Conservation (phyloP, 352 stramenopile species). For the Phytophthora pinifolia region DNA sequence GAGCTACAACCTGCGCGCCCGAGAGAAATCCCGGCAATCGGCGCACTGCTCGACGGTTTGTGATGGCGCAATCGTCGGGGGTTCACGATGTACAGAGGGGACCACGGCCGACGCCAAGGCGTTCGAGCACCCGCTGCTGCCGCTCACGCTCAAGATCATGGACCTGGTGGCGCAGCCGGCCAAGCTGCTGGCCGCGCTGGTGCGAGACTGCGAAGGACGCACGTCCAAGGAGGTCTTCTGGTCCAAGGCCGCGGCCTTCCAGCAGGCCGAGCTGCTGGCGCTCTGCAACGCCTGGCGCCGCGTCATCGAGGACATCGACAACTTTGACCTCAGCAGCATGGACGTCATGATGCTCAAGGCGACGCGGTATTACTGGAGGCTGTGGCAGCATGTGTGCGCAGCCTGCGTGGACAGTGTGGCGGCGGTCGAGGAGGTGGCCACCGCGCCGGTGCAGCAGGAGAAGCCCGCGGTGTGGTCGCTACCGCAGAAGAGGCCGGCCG, state of each 20-base stretch:
- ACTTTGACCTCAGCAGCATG: slow-evolving; percentile 24
- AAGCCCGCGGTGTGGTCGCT: slow-evolving; percentile 12
- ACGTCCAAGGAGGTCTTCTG: slow-evolving; percentile 32
- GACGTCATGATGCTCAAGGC: slow-evolving; percentile 62
- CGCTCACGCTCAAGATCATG: slow-evolving; percentile 49
- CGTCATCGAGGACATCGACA: slow-evolving; percentile 27
- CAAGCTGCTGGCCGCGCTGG: slow-evolving; percentile 50
- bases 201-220: slow-evolving; percentile 22
- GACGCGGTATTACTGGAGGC: slow-evolving; percentile 47
- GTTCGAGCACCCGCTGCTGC: slow-evolving; percentile 26
- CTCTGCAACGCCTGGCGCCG: slow-evolving; percentile 29
- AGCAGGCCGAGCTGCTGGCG: slow-evolving; percentile 36
- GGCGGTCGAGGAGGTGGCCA: slow-evolving; percentile 33
- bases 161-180: slow-evolving; percentile 47
- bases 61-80: slow-evolving; percentile 4
- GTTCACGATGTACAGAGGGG: slow-evolving; percentile 6
- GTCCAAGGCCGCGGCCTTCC: slow-evolving; percentile 34
- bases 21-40: slow-evolving; percentile 32
- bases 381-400: slow-evolving; percentile 55
- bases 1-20: slow-evolving; percentile 31
- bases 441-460: slow-evolving; percentile 5
- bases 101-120: background rate
- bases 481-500: slow-evolving; percentile 29
- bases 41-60: slow-evolving; percentile 10
- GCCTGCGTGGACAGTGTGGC: slow-evolving; percentile 45